Conservation (phyloP, 2,329 filamentous ascomycete species). For the Fusarium sp. region DNA sequence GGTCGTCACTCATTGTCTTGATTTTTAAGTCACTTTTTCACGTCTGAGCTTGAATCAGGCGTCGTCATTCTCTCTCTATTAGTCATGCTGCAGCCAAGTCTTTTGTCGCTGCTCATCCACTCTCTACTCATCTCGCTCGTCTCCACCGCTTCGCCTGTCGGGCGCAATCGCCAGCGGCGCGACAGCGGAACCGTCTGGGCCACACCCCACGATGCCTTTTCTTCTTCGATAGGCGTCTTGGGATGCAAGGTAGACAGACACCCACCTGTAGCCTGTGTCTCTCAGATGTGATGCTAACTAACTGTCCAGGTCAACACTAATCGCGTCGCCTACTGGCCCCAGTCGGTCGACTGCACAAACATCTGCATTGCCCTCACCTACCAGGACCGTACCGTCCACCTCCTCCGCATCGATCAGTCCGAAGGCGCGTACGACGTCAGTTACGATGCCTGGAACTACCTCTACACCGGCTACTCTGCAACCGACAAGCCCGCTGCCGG, state of each 20-base stretch:
- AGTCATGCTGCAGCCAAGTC: conserved; percentile 9
- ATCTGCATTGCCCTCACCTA: conserved; percentile 66
- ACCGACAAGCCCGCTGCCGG: conserved; percentile 58
- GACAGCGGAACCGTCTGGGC: conserved; percentile 45
- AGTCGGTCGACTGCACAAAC: conserved; percentile 64
- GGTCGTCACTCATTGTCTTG: conserved; percentile 32
- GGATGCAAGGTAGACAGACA: conserved; percentile 60
- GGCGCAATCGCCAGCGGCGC: conserved; percentile 5
- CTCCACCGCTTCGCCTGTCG: neutral
- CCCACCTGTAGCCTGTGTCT: too few relatives aligned
- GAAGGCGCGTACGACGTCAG: conserved; percentile 68
- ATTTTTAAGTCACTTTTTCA: conserved; percentile 6
- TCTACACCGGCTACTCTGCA: conserved; percentile 62
- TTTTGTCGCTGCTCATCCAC: conserved; percentile 13
- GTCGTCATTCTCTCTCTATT: conserved; percentile 2
- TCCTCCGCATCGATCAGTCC: conserved; percentile 70
- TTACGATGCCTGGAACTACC: conserved; percentile 73
- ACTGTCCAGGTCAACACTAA: conserved; percentile 61
- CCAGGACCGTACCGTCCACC: conserved; percentile 63
- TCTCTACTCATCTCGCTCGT: conserved; percentile 16
- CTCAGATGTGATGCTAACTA: neutral
- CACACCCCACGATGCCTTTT: conserved; percentile 69
- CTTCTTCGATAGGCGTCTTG: conserved; percentile 68
- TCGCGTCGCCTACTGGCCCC: conserved; percentile 71
- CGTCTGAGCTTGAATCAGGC: conserved; percentile 11